A percentile compares a stretch with the other conserved stretches of the same genome.
These are phyloP conservation scores for Peronospora belbahrii DNA, from an alignment of 352 stramenopile genomes.

Conservation along the genomic window DNA sequence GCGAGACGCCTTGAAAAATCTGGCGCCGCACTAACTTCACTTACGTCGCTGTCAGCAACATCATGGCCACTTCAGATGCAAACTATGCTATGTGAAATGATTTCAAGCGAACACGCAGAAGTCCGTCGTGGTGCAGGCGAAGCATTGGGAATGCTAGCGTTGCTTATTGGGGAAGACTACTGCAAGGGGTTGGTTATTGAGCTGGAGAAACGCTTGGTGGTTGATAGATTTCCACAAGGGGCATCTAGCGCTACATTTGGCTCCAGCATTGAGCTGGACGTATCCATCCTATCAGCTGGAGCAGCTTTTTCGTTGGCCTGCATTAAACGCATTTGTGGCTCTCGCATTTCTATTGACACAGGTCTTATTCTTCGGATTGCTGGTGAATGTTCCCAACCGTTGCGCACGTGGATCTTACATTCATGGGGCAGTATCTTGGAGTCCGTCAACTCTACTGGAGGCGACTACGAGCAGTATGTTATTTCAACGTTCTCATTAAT, in stretches of 20 bases:
- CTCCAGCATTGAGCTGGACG: conserved; percentile 27
- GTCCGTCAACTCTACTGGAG: conserved; percentile 60
- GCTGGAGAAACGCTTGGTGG: conserved; percentile 57
- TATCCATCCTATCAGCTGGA: conserved; percentile 46
- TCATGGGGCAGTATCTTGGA: conserved; percentile 81
- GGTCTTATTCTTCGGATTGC: conserved; percentile 66
- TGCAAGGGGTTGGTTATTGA: conserved; percentile 55
- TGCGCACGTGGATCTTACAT: conserved; percentile 81
- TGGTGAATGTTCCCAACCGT: conserved; percentile 53
- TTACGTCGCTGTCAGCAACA: conserved; percentile 18
- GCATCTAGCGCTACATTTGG: conserved; percentile 20
- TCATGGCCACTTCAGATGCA: conserved; percentile 71
- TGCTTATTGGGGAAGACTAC: conserved; percentile 38
- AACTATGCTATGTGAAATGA: conserved; percentile 74
- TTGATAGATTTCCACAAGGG: conserved; percentile 44
- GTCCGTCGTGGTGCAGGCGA: conserved; percentile 72
- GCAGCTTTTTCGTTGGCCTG: conserved; percentile 70
- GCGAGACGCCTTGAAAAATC: conserved; percentile 28
- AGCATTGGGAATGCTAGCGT: conserved; percentile 51
- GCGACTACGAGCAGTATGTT: conserved; percentile 80
- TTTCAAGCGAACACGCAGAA: conserved; percentile 49
- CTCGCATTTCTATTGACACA: conserved; percentile 65
- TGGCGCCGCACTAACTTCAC: conserved; percentile 7
- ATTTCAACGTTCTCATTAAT: conserved; percentile 66
- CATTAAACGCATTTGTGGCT: conserved; percentile 75